Base-by-base conservation (phyloP, 2,329 filamentous ascomycete genomes). In the Hymenoscyphus albidus region DNA sequence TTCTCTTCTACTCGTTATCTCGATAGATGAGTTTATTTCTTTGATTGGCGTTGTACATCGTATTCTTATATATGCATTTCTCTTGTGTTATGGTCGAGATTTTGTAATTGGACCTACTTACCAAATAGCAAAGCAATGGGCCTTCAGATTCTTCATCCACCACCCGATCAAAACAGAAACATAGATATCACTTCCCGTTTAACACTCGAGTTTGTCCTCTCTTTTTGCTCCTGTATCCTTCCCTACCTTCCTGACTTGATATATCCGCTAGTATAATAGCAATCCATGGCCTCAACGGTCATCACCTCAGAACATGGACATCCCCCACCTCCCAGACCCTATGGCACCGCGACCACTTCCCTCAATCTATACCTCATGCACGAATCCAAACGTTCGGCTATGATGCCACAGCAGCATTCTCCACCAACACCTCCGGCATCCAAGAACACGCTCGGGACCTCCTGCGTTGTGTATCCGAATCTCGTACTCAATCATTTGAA, bases 341-440 rank as follows among this genome's bases (percentile, higher is more conserved):
- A 35, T 76, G 73, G 75, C 70, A 72, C n/a, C 67, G 70, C n/a
- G 72, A 76, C 59, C 65, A 75, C 38, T 62, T 76, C 3, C 74
- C 74, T 1, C 18, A 65, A 0, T 70, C 76, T 51, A 59, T 78
- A 16, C 70, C 71, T 5, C 71, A 71, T 54, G 72, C 74, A 38
- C 71, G 77, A 44, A 73, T 78, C 9, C 67, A 77, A 42, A 72
- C 66, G 38, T 78, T 72, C 63, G 76, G 77, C 35, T 78, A 79
- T 64, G 71, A 78, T 62, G 67, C 68, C 58, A 72, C 74, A 14
- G 55, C 68, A 0, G 64, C 63, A 5, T 68, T 70, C 35, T 61
- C 62, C 5, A 58, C 56, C 6, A 58, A 60, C 3, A 63, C 38
- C 12, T 64, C 64, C 16, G 64, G 69, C 5, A 62, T 68, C 18